A percentile compares a stretch with the other conserved stretches of the same genome.
phyloP scores from a whole-genome alignment of 352 stramenopile genomes.

The Phytophthora sansomeana region DNA sequence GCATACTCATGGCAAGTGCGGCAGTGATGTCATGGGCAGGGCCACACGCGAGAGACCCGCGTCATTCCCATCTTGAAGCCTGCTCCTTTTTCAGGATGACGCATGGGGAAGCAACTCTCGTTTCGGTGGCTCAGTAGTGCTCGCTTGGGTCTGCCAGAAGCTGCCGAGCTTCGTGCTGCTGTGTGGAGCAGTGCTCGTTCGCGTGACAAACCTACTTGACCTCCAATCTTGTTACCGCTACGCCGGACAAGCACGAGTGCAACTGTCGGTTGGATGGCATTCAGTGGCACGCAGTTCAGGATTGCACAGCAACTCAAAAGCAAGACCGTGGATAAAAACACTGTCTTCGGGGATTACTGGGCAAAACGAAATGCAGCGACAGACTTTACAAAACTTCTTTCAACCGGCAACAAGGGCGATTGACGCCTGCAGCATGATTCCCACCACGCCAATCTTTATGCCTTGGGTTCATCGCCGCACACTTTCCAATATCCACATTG shows the following conservation, averaged over 20 bases:
- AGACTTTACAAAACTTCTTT: background rate
- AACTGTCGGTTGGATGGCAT: background rate
- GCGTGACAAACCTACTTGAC: background rate
- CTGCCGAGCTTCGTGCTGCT: too few species aligned
- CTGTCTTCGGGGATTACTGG: background rate
- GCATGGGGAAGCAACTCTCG: background rate
- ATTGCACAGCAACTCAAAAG: background rate
- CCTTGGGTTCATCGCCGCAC: background rate
- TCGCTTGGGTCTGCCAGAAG: too few species aligned
- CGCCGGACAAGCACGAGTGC: background rate
- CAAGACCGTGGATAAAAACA: background rate
- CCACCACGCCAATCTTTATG: background rate
- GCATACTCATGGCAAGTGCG: constrained; percentile 19
- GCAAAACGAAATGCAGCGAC: background rate
- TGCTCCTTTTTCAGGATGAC: background rate
- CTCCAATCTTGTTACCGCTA: background rate
- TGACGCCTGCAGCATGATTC: background rate
- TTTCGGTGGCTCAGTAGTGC: too few species aligned
- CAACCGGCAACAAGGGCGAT: background rate
- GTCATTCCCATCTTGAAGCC: constrained; percentile 28
- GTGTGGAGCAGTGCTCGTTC: too few species aligned
- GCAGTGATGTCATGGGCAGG: constrained; percentile 31
- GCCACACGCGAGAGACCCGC: constrained; percentile 2
- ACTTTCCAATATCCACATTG: background rate
- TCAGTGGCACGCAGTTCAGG: background rate